These are phyloP conservation scores for Carallia brachiata DNA, from an alignment of 345 rosid genomes.

Conservation along the genomic window DNA sequence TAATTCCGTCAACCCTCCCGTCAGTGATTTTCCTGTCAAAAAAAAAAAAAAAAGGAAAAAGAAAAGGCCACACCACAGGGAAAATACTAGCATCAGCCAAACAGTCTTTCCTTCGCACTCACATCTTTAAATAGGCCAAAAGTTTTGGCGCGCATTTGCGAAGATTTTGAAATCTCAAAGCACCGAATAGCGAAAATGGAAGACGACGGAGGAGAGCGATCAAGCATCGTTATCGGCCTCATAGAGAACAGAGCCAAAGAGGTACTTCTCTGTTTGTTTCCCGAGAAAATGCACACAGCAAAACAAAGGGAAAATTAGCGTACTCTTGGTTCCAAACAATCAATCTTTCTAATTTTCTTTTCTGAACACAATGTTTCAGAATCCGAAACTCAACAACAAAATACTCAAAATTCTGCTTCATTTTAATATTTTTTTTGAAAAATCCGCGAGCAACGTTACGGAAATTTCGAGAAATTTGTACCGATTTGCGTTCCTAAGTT, in stretches of 20 bases:
- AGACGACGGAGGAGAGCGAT: constrained; percentile 78
- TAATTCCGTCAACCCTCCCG: no score
- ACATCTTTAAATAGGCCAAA: no score
- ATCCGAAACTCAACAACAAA: background rate
- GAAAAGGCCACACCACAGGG: no score
- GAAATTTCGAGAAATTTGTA: no score
- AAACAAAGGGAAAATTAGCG: background rate
- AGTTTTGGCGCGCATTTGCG: background rate
- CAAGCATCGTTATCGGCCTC: constrained; percentile 76
- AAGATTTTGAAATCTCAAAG: background rate
- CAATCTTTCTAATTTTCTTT: background rate
- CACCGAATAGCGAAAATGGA: constrained; percentile 45
- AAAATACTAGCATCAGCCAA: no score
- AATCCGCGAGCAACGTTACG: no score
- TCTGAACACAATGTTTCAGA: background rate
- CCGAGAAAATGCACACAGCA: constrained; percentile 25
- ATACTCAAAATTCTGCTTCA: background rate
- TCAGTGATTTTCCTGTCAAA: no score
- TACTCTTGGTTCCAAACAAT: background rate
- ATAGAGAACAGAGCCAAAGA: constrained; percentile 96
- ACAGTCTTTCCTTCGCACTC: no score
- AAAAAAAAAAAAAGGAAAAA: no score
- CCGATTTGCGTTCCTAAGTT: no score
- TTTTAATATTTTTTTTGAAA: background rate
- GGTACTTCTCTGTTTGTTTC: constrained; percentile 44